Evolutionary conservation across 768 basidiomycete genomes (phyloP).

Genomic region (Boletus vermiculosoides): DNA sequence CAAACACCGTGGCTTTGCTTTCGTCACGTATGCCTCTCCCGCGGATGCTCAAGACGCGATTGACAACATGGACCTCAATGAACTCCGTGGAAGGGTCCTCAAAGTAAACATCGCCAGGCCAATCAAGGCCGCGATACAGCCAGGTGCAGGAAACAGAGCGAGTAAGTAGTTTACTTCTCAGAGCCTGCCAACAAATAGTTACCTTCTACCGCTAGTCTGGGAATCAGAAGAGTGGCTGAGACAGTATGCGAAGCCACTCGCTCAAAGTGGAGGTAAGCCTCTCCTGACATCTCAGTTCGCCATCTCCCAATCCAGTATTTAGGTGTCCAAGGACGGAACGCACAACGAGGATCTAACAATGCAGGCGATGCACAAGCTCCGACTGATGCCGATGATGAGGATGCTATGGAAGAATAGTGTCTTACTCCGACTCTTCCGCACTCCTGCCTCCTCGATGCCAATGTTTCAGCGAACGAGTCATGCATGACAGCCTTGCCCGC

Average conservation of each 20-base stretch:
- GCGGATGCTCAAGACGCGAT: slow-evolving; percentile 94
- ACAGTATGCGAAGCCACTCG: slow-evolving; percentile 75
- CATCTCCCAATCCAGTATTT: slow-evolving; percentile 2
- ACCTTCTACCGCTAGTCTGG: slow-evolving; percentile 64
- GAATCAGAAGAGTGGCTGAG: slow-evolving; percentile 93
- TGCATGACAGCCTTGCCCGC: background rate
- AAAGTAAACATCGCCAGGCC: slow-evolving; percentile 87
- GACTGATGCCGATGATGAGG: slow-evolving; percentile 39
- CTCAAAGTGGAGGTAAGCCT: slow-evolving; percentile 65
- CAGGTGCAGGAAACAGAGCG: slow-evolving; percentile 69
- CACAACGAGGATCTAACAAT: slow-evolving; percentile 25
- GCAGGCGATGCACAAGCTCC: slow-evolving; percentile 25
- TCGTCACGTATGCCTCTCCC: slow-evolving; percentile 79
- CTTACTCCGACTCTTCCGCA: background rate
- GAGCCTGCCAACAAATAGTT: background rate
- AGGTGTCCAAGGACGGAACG: slow-evolving; percentile 58
- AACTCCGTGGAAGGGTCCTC: slow-evolving; percentile 70
- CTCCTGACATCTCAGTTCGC: slow-evolving; percentile 2
- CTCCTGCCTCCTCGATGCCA: background rate
- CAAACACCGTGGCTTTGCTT: slow-evolving; percentile 94
- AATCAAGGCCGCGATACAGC: slow-evolving; percentile 65
- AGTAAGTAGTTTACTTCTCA: slow-evolving; percentile 44
- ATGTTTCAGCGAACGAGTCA: background rate
- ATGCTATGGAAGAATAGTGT: slow-evolving; percentile 68
- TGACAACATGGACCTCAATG: slow-evolving; percentile 98